These are phyloP conservation scores for Diaporthe caulivora DNA, from an alignment of 2,329 filamentous ascomycete genomes.

Conservation along the genomic window DNA sequence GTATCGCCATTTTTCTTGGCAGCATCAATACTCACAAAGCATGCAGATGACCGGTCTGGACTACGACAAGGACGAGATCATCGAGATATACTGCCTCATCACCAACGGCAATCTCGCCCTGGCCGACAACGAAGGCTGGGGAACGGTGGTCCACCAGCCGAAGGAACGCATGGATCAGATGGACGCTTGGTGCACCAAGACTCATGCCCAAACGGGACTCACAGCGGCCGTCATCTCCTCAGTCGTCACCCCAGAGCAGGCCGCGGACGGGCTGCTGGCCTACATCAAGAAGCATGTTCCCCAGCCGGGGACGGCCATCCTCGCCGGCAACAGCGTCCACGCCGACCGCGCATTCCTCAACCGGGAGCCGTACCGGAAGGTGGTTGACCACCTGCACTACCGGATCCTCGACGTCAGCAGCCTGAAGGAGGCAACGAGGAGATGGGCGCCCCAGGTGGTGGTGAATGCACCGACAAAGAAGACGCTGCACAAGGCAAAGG, in stretches of 20 bases:
- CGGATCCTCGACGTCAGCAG: slow-evolving; percentile 92
- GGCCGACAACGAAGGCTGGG: slow-evolving; percentile 82
- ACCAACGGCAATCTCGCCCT: slow-evolving; percentile 84
- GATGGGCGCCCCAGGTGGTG: slow-evolving; percentile 79
- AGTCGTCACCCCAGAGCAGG: slow-evolving; percentile 76
- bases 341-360: slow-evolving; percentile 87
- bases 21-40: slow-evolving; percentile 31
- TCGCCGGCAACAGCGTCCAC: slow-evolving; percentile 95
- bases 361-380: slow-evolving; percentile 77
- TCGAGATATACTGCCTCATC: slow-evolving; percentile 93
- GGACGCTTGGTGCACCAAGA: slow-evolving; percentile 88
- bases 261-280: slow-evolving; percentile 77
- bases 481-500: slow-evolving; percentile 82
- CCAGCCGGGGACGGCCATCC: slow-evolving; percentile 72
- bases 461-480: slow-evolving; percentile 78
- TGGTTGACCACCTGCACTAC: slow-evolving; percentile 86
- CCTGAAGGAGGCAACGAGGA: slow-evolving; percentile 88
- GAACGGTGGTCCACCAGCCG: slow-evolving; percentile 81
- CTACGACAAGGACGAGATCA: slow-evolving; percentile 82
- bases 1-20: neutral
- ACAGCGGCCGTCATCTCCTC: slow-evolving; percentile 82
- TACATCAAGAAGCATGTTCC: slow-evolving; percentile 84
- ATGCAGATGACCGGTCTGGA: slow-evolving; percentile 93
- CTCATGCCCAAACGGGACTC: slow-evolving; percentile 85
- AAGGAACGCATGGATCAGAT: slow-evolving; percentile 80